phyloP scores from a whole-genome alignment of 139 green algal genomes.

The Asterochloris sp. region DNA sequence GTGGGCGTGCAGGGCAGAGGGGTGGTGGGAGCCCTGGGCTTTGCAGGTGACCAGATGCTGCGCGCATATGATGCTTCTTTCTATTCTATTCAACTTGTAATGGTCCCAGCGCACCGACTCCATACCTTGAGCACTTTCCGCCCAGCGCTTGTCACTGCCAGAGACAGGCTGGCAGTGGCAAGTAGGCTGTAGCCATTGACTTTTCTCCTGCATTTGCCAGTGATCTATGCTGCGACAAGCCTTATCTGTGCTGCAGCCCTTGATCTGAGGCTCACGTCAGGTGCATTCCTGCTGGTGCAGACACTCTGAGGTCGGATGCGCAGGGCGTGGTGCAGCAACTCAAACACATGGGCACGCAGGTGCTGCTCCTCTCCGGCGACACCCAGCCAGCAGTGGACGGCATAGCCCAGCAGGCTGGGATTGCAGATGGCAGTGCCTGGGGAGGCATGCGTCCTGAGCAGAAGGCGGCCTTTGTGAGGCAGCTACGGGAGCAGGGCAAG shows the following conservation, averaged over 20 bases:
- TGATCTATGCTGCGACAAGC: no score
- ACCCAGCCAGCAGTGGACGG: slow-evolving; percentile 43
- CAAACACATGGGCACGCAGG: slow-evolving; percentile 51
- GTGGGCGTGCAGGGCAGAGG: slow-evolving; percentile 58
- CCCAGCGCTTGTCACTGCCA: no score
- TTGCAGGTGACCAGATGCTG: slow-evolving; percentile 21
- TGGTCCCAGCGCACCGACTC: no score
- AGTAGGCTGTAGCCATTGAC: no score
- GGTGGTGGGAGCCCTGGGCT: slow-evolving; percentile 57
- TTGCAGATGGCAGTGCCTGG: slow-evolving; percentile 20
- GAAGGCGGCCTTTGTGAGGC: slow-evolving; percentile 48
- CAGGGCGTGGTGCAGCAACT: slow-evolving; percentile 53
- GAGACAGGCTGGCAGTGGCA: no score
- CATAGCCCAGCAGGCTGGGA: slow-evolving; percentile 59
- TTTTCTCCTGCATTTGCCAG: no score
- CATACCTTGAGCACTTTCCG: no score
- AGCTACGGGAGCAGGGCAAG: slow-evolving; percentile 33
- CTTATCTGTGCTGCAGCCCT: no score
- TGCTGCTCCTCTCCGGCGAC: slow-evolving; percentile 82
- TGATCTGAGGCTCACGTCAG: no score
- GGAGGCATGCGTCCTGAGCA: slow-evolving; percentile 45
- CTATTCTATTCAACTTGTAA: no score
- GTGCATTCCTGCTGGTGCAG: background rate
- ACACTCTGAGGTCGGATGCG: slow-evolving; percentile 68
- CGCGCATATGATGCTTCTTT: no score